Conservation (phyloP, 371 early-diverging fungal genomes). For the Rhizomucor pusillus region DNA sequence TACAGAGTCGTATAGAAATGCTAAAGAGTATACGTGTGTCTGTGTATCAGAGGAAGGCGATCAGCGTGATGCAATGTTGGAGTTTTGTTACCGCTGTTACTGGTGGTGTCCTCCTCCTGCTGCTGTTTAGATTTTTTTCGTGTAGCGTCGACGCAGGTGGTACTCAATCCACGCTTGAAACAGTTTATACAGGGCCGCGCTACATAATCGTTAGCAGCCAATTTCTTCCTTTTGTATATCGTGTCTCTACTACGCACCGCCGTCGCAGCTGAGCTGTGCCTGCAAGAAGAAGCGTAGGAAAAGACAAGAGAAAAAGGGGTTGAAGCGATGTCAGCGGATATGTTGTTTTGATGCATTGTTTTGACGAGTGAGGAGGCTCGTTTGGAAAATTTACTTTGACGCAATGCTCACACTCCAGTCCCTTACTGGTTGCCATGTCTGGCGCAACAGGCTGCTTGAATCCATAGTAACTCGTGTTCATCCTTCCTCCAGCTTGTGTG, state of each 20-base stretch:
- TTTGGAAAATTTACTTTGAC: conserved; percentile 37
- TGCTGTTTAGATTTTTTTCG: conserved; percentile 79
- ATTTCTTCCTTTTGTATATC: background rate
- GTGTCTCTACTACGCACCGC: conserved; percentile 32
- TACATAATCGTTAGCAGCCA: conserved; percentile 18
- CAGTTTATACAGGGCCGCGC: conserved; percentile 87
- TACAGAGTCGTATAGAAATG: background rate
- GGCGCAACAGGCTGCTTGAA: too few species aligned
- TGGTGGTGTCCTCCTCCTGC: conserved; percentile 38
- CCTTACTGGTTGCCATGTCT: too few species aligned
- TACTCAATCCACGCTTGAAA: conserved; percentile 70
- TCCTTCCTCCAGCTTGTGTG: too few species aligned
- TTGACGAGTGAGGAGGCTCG: too few species aligned
- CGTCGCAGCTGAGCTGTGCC: conserved; percentile 68
- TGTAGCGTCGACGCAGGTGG: conserved; percentile 73
- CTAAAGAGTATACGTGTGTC: background rate
- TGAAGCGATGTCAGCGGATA: background rate
- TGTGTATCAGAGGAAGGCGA: background rate
- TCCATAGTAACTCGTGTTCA: too few species aligned
- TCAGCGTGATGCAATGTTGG: background rate
- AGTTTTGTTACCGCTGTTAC: background rate
- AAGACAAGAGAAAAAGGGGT: conserved; percentile 4
- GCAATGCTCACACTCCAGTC: conserved; percentile 44
- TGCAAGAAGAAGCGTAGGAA: conserved; percentile 5
- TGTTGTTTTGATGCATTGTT: background rate